These are phyloP conservation scores for Russula earlei DNA, from an alignment of 768 basidiomycete genomes.

Conservation along the genomic window DNA sequence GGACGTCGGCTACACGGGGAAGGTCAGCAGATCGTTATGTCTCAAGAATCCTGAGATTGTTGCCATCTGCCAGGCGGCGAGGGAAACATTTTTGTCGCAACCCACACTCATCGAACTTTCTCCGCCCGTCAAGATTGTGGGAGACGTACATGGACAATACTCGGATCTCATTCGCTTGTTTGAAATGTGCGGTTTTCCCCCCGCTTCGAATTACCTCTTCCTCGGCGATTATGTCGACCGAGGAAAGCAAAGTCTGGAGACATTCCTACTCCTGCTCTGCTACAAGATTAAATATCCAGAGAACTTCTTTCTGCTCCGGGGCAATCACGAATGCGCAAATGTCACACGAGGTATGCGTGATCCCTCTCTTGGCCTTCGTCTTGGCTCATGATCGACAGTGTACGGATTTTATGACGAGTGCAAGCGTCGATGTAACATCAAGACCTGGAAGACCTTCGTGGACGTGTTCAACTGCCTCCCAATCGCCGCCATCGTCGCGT, in stretches of 20 bases:
- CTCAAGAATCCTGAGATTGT: slow-evolving; percentile 96
- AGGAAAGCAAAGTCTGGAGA: slow-evolving; percentile 97
- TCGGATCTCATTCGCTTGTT: slow-evolving; percentile 96
- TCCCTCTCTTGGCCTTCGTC: slow-evolving; percentile 4
- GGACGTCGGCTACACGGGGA: slow-evolving; percentile 95
- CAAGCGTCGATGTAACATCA: slow-evolving; percentile 98
- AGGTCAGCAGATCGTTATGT: slow-evolving; percentile 91
- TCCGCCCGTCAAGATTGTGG: slow-evolving; percentile 98
- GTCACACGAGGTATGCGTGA: slow-evolving; percentile 85
- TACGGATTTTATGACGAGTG: slow-evolving; percentile 99
- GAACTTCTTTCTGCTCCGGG: slow-evolving; percentile 96
- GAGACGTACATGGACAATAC: slow-evolving; percentile 98
- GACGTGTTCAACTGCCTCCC: slow-evolving; percentile 99
- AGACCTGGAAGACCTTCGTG: slow-evolving; percentile 99
- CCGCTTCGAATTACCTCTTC: slow-evolving; percentile 95
- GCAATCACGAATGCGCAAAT: slow-evolving; percentile 99
- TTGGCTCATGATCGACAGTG: slow-evolving; percentile 39
- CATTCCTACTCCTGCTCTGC: slow-evolving; percentile 90
- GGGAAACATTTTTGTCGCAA: slow-evolving; percentile 93
- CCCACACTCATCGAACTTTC: slow-evolving; percentile 95
- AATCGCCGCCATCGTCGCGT: slow-evolving; percentile 96
- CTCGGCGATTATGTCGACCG: slow-evolving; percentile 98
- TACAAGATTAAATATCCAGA: slow-evolving; percentile 99
- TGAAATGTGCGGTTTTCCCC: slow-evolving; percentile 99
- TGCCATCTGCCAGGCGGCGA: slow-evolving; percentile 87